Base-by-base conservation (phyloP, 1,139 yeast genomes). In the Maudiozyma humilis region DNA sequence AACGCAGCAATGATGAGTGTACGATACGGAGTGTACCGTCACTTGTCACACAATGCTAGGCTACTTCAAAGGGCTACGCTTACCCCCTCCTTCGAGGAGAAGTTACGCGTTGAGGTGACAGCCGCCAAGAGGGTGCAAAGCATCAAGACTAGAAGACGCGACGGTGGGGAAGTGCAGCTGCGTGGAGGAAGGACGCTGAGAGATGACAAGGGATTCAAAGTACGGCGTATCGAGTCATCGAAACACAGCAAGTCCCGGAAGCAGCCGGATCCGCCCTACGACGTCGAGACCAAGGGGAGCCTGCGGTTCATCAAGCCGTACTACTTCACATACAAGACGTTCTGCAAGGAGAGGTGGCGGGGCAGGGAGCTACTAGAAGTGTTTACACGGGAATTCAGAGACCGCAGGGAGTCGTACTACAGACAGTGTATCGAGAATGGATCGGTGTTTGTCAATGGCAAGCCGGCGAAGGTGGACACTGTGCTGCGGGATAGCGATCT, bases 311-410 rank as follows among this genome's bases (percentile, higher is more conserved):
- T 91, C 1, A 73, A 79, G 1, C 97, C 98, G 0, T 93, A 91
- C 60, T 84, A 74, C 59, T 91, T 79, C 66, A 88, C 95, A 0
- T 89, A 91, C 59, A 70, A 86, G 62, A 93, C 99, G 0, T 86
- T 83, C 60, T 89, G 96, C 64, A 93, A 93, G 61, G 67, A 76
- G 59, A 72, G 99, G 56, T 93, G 99, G 99, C 73, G 91, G 54
- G 93, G 84, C 57, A 69, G 87, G 14, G 78, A 78, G 31, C 64
- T 93, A 41, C 53, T 87, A 18, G 96, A 91, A 47, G 77, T 93
- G 3, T 91, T 93, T 56, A 69, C 79, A 2, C 73, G 74, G 32
- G 99, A 93, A 61, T 93, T 93, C 59, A 70, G 98, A 47, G 94
- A 89, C 56, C 71, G 86, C 44, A 79, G 81, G 15, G 76, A 78